Evolutionary conservation across 306 rosid species (phyloP).

Genomic region (Cajanus cajan): DNA sequence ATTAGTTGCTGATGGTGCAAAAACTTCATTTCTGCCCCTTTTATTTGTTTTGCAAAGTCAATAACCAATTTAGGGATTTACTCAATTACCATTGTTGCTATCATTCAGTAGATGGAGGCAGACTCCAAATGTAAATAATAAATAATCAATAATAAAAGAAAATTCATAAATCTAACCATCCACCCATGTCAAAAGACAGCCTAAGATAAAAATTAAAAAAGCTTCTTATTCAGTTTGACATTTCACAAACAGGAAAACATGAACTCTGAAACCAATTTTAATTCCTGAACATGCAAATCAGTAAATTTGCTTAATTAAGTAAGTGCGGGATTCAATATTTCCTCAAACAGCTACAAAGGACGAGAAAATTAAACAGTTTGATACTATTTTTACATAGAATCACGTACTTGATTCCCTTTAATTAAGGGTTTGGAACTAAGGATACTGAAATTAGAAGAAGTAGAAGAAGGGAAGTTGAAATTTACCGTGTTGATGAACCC

Average conservation of each 20-base stretch:
- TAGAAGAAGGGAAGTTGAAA: neutral
- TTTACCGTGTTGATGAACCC: neutral
- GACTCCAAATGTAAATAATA: neutral
- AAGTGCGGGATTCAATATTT: neutral
- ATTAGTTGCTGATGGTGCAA: neutral
- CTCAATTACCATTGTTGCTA: neutral
- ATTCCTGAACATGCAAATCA: neutral
- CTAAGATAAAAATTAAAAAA: neutral
- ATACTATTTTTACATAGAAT: too few relatives aligned
- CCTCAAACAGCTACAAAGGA: too few relatives aligned
- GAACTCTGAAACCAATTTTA: neutral
- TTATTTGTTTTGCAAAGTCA: neutral
- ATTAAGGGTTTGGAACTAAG: too few relatives aligned
- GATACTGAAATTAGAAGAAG: neutral
- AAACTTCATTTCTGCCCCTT: too few relatives aligned
- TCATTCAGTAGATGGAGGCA: neutral
- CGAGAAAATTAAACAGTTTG: too few relatives aligned
- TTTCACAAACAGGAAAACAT: neutral
- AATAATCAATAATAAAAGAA: neutral
- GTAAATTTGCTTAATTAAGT: neutral
- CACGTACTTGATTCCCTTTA: too few relatives aligned
- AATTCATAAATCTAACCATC: neutral
- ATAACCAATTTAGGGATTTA: neutral
- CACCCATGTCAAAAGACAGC: neutral
- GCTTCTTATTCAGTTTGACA: neutral